Evolutionary conservation across 768 basidiomycete species (phyloP), one percentile per base, ranked within the genome.

Genomic region (Pisolithus microcarpus): DNA sequence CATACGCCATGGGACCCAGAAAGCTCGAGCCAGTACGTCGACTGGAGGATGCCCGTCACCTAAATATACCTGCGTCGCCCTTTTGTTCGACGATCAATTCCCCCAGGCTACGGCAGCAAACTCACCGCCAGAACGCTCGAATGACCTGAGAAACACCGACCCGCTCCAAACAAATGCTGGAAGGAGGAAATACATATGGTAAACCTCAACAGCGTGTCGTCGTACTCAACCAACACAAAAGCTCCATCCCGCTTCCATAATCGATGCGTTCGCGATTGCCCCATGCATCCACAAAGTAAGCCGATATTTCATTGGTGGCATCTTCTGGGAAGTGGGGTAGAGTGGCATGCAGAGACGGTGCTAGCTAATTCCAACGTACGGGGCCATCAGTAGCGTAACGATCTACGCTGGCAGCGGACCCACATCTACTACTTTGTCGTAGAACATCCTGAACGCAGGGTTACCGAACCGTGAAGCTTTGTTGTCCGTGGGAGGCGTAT

Each of bases 221-320:
- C 63, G 96, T 92, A 97, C 91, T 57, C 64, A 98, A 63, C 93
- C 93, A 97, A 61, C 94, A 97, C 2, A 99, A 53, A 61, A 97
- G n/a, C 63, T 99, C 96, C 95, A 98, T 98, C 13, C 96, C 96
- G 60, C 93, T 96, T n/a, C 96, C 96, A 67, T 99, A 99, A 68
- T 99, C 96, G 48, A 99, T 92, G 8, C 96, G 75, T 44, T 85
- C 80, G 26, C 87, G 73, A 65, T 88, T 96, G 0, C 96, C 96
- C 94, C 94, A 98, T 16, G 84, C 71, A 63, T 94, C 89, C 36
- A 74, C 70, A 61, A 98, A 87, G 65, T 98, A n/a, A n/a, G n/a
- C n/a, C 2, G 83, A 78, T 3, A 96, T 67, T 62, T 97, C 95
- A 6, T 72, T 62, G 4, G 81, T 75, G 1, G 82, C 77, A 4